Evolutionary conservation across 2,329 filamentous ascomycete genomes (phyloP).

Genomic region (Xylariaceae sp.): DNA sequence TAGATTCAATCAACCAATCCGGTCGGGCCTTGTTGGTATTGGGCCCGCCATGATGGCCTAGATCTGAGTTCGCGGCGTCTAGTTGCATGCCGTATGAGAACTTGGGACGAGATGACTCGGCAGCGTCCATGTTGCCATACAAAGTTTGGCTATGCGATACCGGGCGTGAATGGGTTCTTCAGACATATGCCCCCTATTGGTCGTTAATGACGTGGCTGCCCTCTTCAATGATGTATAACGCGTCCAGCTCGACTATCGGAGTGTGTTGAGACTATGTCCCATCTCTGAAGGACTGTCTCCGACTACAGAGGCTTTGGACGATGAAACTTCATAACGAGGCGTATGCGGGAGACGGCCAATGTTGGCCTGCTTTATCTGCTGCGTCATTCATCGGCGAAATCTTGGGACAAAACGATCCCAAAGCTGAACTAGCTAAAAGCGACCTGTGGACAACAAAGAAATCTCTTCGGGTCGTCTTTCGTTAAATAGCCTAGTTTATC

Average conservation of each 20-base stretch:
- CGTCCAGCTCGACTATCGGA: not conserved
- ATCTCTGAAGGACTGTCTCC: not conserved
- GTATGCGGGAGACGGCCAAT: not conserved
- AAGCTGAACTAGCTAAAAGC: not conserved
- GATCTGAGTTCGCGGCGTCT: not conserved
- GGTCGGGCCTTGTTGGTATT: not conserved
- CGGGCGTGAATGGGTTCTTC: not conserved
- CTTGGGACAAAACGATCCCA: not conserved
- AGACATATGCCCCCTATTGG: not conserved
- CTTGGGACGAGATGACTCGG: constrained; percentile 9
- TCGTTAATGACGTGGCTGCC: not conserved
- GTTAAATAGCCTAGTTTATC: too few species aligned
- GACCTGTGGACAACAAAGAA: not conserved
- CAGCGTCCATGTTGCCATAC: not conserved
- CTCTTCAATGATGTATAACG: not conserved
- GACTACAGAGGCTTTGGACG: not conserved
- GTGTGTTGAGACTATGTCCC: not conserved
- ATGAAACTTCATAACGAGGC: not conserved
- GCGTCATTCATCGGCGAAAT: not conserved
- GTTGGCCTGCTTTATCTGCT: not conserved
- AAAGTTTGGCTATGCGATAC: not conserved
- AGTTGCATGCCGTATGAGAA: constrained; percentile 21
- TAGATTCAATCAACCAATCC: constrained; percentile 33
- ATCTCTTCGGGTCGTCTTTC: too few species aligned
- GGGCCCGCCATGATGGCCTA: constrained; percentile 2